Base-by-base conservation (phyloP, 441 rosid genomes). In the Bruguiera hainesii region DNA sequence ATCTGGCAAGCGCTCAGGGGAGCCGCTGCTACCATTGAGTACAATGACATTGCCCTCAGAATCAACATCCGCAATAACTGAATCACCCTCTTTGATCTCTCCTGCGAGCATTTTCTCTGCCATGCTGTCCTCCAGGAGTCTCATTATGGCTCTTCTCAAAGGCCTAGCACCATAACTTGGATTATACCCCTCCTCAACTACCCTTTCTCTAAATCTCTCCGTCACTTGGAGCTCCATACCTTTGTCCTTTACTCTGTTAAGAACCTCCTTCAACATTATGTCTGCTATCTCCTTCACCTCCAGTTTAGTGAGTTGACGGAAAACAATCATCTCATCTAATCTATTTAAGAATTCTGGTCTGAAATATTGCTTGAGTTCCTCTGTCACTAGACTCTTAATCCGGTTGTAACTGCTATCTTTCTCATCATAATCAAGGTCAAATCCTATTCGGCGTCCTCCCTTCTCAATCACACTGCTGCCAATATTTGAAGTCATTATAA, bases 161-260 rank as follows among this genome's bases (percentile, higher is more conserved):
- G 99, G 98, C 81, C 98, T 89, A 1, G 99, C 99, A 0, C 99
- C 99, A 23, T 95, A 95, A 70, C 97, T 90, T 5, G 98, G 99
- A 67, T 92, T 86, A 35, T 89, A 95, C 11, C 99, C 99, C 82
- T 95, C 99, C 1, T 92, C 91, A 0, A 92, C 99, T 60, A 95
- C 97, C 79, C 92, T 79, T 58, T 92, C 97, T 64, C 81, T 92
- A 70, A 92, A 92, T 77, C 89, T 87, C 85, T 92, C 97, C 0
- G 99, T 92, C 58, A 95, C 99, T 70, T 90, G 98, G 66, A 95
- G 99, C 84, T 92, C 98, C 5, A 92, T 95, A 0, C 90, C 97
- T 72, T 88, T 89, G 33, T 18, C 64, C 84, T 88, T 85, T n/a
- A 95, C 82, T 78, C 99, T 83, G 25, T 74, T 85, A 71, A 84